A percentile compares a stretch with the other conserved stretches of the same genome.
phyloP scores from a whole-genome alignment of 257 asterid genomes.

The Verbascum thapsus region DNA sequence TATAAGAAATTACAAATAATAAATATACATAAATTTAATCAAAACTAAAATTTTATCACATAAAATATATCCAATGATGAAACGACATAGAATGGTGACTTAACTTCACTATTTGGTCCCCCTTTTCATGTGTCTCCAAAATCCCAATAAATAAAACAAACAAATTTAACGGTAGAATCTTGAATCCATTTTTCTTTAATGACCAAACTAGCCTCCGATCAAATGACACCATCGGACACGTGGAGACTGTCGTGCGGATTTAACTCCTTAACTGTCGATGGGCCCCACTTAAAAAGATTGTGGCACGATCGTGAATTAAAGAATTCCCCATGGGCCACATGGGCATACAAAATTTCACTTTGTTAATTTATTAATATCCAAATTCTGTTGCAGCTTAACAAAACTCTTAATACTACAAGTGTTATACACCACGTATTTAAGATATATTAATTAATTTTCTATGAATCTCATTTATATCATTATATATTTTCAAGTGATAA shows the following conservation, averaged over 20 bases:
- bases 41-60: background rate
- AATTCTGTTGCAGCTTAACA: background rate
- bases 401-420: too few species aligned
- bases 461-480: too few species aligned
- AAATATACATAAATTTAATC: too few species aligned
- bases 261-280: constrained; percentile 80
- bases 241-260: constrained; percentile 51
- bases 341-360: constrained; percentile 23
- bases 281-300: constrained; percentile 42
- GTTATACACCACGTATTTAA: too few species aligned
- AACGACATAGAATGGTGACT: background rate
- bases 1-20: too few species aligned
- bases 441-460: too few species aligned
- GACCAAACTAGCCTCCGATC: constrained; percentile 42
- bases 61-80: background rate
- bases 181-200: constrained; percentile 12
- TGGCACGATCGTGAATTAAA: constrained; percentile 51
- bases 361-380: background rate
- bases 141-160: constrained; percentile 31
- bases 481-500: too few species aligned
- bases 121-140: constrained; percentile 36
- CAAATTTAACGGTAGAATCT: constrained; percentile 40
- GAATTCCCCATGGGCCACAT: constrained; percentile 37
- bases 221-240: constrained; percentile 36
- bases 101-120: constrained; percentile 22